Evolutionary conservation across 495 filamentous ascomycete species (phyloP), one percentile per base, ranked within the genome.

Genomic region (Talaromyces wortmannii): DNA sequence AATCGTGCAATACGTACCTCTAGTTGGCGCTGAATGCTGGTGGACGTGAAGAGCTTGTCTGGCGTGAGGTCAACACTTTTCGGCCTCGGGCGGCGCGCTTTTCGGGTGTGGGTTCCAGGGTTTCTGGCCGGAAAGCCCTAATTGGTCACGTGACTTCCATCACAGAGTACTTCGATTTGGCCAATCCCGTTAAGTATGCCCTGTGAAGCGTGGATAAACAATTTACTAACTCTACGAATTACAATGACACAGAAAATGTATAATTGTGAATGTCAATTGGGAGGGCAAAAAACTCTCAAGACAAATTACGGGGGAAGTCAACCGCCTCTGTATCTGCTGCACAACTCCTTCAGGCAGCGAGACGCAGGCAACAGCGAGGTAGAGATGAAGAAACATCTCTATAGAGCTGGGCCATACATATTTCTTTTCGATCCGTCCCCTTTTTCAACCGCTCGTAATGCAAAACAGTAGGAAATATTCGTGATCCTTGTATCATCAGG

Each of bases 1-100:
- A 31, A 44, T 32, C 17, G 8, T 51, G 56, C 62, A 53, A 60
- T 68, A 74, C 74, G 74, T 78, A 78, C 74, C 74, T 78, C 74
- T 59, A 45, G 60, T 58, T 59, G 64, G 63, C 56, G 61, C 52
- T 60, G 65, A 45, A 45, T 59, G 63, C 23, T 62, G 32, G 52
- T 36, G 46, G 36, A 51, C 42, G 55, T 60, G 53, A 63, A 64
- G 59, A 59, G 57, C 55, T 63, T 64, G 57, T 59, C 50, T 36
- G 33, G 52, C 49, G 49, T 51, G 58, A 55, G 47, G 47, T 54
- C 52, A 55, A 47, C 42, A 61, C 31, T 55, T 42, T 42, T 52
- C 33, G 50, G 15, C 32, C 29, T 52, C 32, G 36, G 23, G 32
- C 47, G 36, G 36, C 1, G 13, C 2, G 42, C 6, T 52, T 42